phyloP scores from a whole-genome alignment of 2,329 filamentous ascomycete genomes.

The Teratosphaeria gauchensis region DNA sequence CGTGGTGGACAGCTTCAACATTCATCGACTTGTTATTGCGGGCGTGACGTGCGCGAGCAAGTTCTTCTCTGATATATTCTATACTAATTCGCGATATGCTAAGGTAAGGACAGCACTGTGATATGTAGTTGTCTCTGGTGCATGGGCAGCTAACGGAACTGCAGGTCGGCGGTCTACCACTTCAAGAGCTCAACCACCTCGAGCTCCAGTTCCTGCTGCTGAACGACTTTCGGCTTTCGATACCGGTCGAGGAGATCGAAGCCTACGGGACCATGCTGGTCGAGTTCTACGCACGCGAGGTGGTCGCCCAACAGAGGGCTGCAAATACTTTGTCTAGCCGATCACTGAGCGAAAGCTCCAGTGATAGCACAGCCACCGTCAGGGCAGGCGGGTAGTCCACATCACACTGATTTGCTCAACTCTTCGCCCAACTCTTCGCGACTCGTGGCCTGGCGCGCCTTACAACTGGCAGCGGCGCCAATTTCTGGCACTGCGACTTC shows the following conservation, averaged over 20 bases:
- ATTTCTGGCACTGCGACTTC: not conserved
- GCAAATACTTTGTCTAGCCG: slow-evolving; percentile 18
- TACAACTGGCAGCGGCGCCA: not conserved
- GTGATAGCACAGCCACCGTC: slow-evolving; percentile 22
- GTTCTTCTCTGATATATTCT: slow-evolving; percentile 98
- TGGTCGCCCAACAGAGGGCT: slow-evolving; percentile 58
- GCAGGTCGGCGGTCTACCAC: slow-evolving; percentile 85
- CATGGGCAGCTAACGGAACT: not conserved
- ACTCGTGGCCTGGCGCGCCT: not conserved
- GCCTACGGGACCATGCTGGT: slow-evolving; percentile 98
- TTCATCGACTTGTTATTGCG: slow-evolving; percentile 90
- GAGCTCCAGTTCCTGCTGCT: slow-evolving; percentile 91
- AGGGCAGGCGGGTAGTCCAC: slow-evolving; percentile 9
- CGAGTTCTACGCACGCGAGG: slow-evolving; percentile 90
- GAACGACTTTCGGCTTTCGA: slow-evolving; percentile 89
- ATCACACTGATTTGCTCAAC: not conserved
- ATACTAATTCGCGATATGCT: slow-evolving; percentile 97
- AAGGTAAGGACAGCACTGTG: slow-evolving; percentile 56
- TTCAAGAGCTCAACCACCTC: slow-evolving; percentile 88
- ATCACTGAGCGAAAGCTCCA: slow-evolving; percentile 23
- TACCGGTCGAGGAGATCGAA: slow-evolving; percentile 90
- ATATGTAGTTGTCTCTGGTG: not conserved
- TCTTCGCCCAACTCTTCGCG: not conserved
- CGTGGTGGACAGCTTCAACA: slow-evolving; percentile 98
- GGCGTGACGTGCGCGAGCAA: slow-evolving; percentile 98